Percentiles rank a stretch among this genome's conserved stretches.
Evolutionary conservation across 2,329 filamentous ascomycete genomes (phyloP).

Genomic region (Plectosphaerella plurivora): DNA sequence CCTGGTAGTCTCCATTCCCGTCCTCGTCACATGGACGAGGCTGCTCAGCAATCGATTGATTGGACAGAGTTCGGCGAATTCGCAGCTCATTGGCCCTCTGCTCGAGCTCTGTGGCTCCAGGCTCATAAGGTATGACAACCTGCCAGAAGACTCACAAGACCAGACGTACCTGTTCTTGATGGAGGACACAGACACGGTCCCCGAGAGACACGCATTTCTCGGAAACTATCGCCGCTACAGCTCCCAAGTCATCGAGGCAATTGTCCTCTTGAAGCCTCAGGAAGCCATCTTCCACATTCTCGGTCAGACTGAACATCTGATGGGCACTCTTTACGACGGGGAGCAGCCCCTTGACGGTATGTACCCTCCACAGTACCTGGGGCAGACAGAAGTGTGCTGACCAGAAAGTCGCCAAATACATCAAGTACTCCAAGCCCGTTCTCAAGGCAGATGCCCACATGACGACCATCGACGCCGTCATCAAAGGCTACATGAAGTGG

Average conservation of each 20-base stretch:
- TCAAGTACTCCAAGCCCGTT: conserved; percentile 66
- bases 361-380: conserved; percentile 15
- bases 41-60: conserved; percentile 70
- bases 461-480: conserved; percentile 79
- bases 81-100: conserved; percentile 67
- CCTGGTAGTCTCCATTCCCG: conserved; percentile 87
- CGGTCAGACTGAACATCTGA: conserved; percentile 66
- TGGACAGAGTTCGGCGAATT: conserved; percentile 56
- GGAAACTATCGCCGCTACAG: conserved; percentile 94
- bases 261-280: conserved; percentile 75
- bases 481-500: conserved; percentile 89
- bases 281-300: conserved; percentile 88
- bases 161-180: conserved; percentile 76
- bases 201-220: conserved; percentile 90
- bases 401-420: conserved; percentile 48
- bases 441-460: conserved; percentile 85
- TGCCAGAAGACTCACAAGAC: conserved; percentile 78
- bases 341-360: conserved; percentile 62
- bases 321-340: conserved; percentile 72
- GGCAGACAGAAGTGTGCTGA: background rate
- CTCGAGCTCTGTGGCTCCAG: conserved; percentile 80
- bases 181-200: conserved; percentile 92
- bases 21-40: conserved; percentile 84
- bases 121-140: conserved; percentile 79
- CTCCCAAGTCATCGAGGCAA: conserved; percentile 78